phyloP scores from a whole-genome alignment of 1,139 yeast genomes.

The Hanseniaspora gamundiae region DNA sequence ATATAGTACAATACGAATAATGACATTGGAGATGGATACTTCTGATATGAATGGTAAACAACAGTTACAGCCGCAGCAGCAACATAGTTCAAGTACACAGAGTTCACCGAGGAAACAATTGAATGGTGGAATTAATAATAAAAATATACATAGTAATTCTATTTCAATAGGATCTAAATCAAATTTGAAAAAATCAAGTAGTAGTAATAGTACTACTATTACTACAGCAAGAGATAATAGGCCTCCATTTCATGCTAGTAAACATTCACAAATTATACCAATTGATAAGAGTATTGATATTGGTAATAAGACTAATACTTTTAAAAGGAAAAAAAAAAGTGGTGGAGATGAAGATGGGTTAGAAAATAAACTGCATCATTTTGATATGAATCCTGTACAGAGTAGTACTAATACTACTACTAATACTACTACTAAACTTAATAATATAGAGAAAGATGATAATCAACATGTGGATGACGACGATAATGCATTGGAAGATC shows the following conservation, averaged over 20 bases:
- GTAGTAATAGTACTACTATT: slow-evolving; percentile 4
- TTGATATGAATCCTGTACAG: slow-evolving; percentile 1
- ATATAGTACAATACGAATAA: too few relatives aligned
- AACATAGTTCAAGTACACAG: too few relatives aligned
- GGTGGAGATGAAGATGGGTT: neutral
- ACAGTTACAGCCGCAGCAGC: too few relatives aligned
- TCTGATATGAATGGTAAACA: too few relatives aligned
- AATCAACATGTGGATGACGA: neutral
- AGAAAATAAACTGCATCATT: neutral
- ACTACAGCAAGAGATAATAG: slow-evolving; percentile 13
- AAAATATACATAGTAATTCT: too few relatives aligned
- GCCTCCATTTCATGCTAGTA: slow-evolving; percentile 21
- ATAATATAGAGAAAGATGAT: neutral
- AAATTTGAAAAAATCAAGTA: neutral
- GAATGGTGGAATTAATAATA: too few relatives aligned
- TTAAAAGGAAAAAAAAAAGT: neutral
- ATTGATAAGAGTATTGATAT: slow-evolving; percentile 9
- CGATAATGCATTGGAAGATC: neutral
- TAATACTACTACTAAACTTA: slow-evolving; percentile 1
- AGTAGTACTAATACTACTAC: slow-evolving; percentile 5
- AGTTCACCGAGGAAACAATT: too few relatives aligned
- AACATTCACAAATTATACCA: slow-evolving; percentile 23
- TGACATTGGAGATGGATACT: too few relatives aligned
- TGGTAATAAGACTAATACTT: neutral
- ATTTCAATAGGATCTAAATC: too few relatives aligned